Base-by-base conservation (phyloP, 176 grass and related monocot species). In the Juncus inflexus region DNA sequence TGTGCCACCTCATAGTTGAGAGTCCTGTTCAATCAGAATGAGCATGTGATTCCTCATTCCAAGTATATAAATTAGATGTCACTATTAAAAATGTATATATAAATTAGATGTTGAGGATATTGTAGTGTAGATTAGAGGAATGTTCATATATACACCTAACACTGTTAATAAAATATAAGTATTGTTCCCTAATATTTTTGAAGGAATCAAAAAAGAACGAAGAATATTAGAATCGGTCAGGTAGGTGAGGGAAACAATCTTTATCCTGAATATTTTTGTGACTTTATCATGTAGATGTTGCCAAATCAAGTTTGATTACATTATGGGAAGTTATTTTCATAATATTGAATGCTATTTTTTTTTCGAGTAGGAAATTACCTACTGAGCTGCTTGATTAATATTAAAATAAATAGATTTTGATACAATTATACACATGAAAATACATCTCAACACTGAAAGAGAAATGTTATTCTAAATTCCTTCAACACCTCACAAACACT, bases 271-370 rank as follows among this genome's bases (percentile, higher is more conserved):
- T 28, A 28, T 28, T 28, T 28, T 28, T 28, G 19, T 28, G 52
- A 55, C 15, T 41, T 36, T 69, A 14, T 40, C 66, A 69, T 69
- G 16, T 11, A 71, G 67, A 71, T 71, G 37, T 70, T 58, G 38
- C 35, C 38, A 12, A 40, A 56, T 70, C 52, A 70, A 58, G 67
- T 71, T 71, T 37, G 57, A 40, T 12, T 71, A n/a, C 14, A 71
- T 36, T 47, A 47, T 47, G 43, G 9, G 0, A 47, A 47, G 19
- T 28, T 28, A 28, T 28, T 28, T 28, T 28, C 19, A 28, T 28
- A 28, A 28, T 28, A 28, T 28, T 28, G 19, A 28, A 28, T 28
- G 19, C 19, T 28, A 28, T 28, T 28, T 28, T 28, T 28, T 28
- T 28, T 28, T 28, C 1, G 1, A 28, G 19, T 28, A 28, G 19